These are phyloP conservation scores for Yamadazyma laniorum DNA, from an alignment of 805 yeast species.

Conservation along the genomic window DNA sequence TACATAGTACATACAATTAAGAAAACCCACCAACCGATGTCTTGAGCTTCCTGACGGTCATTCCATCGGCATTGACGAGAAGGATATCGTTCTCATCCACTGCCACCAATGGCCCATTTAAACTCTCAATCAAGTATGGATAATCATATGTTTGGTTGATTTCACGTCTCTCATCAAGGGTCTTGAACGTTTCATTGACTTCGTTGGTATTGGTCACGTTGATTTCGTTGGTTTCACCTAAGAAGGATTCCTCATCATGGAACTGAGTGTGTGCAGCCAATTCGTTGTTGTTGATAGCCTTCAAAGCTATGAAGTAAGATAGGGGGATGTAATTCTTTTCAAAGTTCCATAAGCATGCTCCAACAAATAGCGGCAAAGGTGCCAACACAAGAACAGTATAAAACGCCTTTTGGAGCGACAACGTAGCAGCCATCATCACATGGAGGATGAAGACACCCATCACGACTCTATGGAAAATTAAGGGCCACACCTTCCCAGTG, in stretches of 20 bases:
- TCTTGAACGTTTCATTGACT: constrained; percentile 32
- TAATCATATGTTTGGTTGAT: constrained; percentile 68
- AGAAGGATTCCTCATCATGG: constrained; percentile 4
- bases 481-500: constrained; percentile 95
- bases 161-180: constrained; percentile 80
- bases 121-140: constrained; percentile 63
- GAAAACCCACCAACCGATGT: constrained; percentile 10
- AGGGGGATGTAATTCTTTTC: constrained; percentile 79
- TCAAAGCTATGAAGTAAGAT: constrained; percentile 79
- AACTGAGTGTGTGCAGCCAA: neutral
- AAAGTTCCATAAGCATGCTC: constrained; percentile 72
- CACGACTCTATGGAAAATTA: constrained; percentile 77
- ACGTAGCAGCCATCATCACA: constrained; percentile 87
- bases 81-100: constrained; percentile 8
- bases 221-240: neutral
- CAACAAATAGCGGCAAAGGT: constrained; percentile 73
- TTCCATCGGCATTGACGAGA: constrained; percentile 14
- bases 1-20: constrained; percentile 1
- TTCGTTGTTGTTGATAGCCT: constrained; percentile 58
- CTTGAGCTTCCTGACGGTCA: constrained; percentile 23
- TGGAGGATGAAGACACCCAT: constrained; percentile 83
- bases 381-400: constrained; percentile 64
- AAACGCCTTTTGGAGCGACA: constrained; percentile 80
- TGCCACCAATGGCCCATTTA: constrained; percentile 66
- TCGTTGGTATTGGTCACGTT: constrained; percentile 4